Evolutionary conservation across 345 rosid species (phyloP), one percentile per base, ranked within the genome.

Genomic region (Eucalyptus pauciflora): DNA sequence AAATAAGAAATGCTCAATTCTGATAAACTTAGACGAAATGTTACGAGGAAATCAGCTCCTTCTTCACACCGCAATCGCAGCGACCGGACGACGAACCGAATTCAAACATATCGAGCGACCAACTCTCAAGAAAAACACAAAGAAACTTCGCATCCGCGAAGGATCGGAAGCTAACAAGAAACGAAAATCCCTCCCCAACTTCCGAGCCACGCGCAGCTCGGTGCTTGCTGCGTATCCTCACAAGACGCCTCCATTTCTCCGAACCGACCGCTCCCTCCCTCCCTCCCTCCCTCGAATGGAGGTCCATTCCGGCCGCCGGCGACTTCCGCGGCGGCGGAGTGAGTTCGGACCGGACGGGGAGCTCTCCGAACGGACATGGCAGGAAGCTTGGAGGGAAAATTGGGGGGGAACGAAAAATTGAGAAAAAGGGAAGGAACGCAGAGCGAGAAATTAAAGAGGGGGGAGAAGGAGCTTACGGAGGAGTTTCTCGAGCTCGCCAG

Each of bases 211-310:
- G 29, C 31, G n/a, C 31, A 62, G 69, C 69, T 62, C 69, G 5
- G 69, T 0, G 69, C 69, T 13, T 27, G 0, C 33, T 3, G 69
- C 69, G 0, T 62, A 62, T 62, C 69, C 69, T 25, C 64, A 25
- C 1, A 27, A 24, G 64, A 58, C 64, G n/a, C 64, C 64, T 29
- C 7, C 69, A 62, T 27, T 12, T 62, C 69, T 62, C 33, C 69
- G 69, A 29, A 62, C 33, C 67, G 67, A 60, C 27, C 67, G 13
- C 67, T 60, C 31, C 67, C 15, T 60, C 67, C 67, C 62, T 60
- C 67, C 67, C 62, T 10, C 24, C 58, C 27, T 24, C 29, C 62
- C 64, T 25, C 64, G n/a, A 0, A 58, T 12, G n/a, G n/a, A 58
- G 67, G 67, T 25, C 67, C 67, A 0, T 60, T 11, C 31, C 67